phyloP scores from a whole-genome alignment of 176 grass and related monocot species.

The Cenchrus fungigraminus region DNA sequence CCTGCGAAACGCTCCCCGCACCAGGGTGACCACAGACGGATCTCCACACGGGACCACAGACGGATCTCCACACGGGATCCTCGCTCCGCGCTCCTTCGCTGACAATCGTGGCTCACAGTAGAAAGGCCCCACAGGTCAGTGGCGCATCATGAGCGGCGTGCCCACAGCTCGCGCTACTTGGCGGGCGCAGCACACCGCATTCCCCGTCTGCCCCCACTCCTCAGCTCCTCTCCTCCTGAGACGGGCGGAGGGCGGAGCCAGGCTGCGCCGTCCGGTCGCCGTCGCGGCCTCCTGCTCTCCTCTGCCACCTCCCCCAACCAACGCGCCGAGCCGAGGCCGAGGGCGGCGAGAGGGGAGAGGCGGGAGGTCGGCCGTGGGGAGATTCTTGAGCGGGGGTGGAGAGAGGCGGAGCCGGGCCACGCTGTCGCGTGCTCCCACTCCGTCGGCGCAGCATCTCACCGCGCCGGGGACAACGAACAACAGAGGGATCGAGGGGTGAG shows the following conservation, averaged over 20 bases:
- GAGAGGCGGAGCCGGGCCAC: neutral
- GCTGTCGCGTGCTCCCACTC: neutral
- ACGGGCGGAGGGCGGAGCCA: neutral
- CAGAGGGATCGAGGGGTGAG: neutral
- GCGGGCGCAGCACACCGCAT: constrained; percentile 13
- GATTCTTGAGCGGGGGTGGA: neutral
- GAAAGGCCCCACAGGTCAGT: neutral
- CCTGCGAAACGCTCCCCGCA: neutral
- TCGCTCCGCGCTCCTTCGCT: neutral
- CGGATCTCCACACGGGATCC: constrained; percentile 3
- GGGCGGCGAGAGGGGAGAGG: too few relatives aligned
- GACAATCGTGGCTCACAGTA: neutral
- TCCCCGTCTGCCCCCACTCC: neutral
- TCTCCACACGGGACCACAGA: neutral
- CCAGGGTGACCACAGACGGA: neutral
- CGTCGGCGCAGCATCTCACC: neutral
- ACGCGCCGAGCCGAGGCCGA: neutral
- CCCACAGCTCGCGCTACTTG: neutral
- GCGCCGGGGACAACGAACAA: neutral
- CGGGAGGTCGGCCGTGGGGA: neutral
- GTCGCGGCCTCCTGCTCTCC: neutral
- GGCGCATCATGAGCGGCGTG: neutral
- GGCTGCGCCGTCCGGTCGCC: neutral
- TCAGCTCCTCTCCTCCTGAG: neutral
- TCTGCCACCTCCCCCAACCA: neutral